A percentile compares a stretch with the other conserved stretches of the same genome.
Evolutionary conservation across 2,329 filamentous ascomycete genomes (phyloP).

Genomic region (Didymellaceae sp.): DNA sequence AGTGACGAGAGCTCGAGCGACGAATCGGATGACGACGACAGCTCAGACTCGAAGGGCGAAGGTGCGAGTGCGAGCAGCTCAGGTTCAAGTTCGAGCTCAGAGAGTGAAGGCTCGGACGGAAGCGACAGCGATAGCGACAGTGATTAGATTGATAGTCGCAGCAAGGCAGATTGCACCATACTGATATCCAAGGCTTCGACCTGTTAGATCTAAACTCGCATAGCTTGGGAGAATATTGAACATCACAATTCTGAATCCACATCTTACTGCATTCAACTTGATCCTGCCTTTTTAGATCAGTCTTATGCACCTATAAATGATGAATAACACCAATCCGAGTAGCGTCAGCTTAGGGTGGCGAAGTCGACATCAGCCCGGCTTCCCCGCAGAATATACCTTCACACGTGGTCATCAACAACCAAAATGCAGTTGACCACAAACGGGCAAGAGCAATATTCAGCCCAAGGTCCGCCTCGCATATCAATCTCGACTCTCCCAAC

Average conservation of each 20-base stretch:
- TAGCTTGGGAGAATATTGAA: too few relatives aligned
- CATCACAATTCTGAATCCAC: too few relatives aligned
- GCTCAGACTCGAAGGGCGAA: conserved; percentile 14
- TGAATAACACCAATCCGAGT: too few relatives aligned
- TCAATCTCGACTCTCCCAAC: background rate
- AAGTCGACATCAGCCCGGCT: conserved; percentile 20
- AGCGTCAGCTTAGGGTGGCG: conserved; percentile 12
- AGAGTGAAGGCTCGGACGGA: conserved; percentile 2
- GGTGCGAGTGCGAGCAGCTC: conserved; percentile 3
- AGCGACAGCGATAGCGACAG: conserved; percentile 29
- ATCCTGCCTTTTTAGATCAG: too few relatives aligned
- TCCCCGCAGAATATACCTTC: conserved; percentile 21
- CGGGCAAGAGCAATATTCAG: background rate
- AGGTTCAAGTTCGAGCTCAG: conserved; percentile 4
- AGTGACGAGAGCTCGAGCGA: conserved; percentile 28
- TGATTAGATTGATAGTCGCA: too few relatives aligned
- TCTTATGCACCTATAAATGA: too few relatives aligned
- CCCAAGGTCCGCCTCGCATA: background rate
- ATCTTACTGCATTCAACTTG: too few relatives aligned
- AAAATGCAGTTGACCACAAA: background rate
- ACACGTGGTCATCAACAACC: background rate
- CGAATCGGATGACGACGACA: conserved; percentile 21
- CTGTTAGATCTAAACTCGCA: too few relatives aligned
- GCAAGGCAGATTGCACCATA: too few relatives aligned
- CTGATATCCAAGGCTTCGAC: too few relatives aligned